phyloP scores from a whole-genome alignment of 2,329 filamentous ascomycete species.

The Balansia obtecta region DNA sequence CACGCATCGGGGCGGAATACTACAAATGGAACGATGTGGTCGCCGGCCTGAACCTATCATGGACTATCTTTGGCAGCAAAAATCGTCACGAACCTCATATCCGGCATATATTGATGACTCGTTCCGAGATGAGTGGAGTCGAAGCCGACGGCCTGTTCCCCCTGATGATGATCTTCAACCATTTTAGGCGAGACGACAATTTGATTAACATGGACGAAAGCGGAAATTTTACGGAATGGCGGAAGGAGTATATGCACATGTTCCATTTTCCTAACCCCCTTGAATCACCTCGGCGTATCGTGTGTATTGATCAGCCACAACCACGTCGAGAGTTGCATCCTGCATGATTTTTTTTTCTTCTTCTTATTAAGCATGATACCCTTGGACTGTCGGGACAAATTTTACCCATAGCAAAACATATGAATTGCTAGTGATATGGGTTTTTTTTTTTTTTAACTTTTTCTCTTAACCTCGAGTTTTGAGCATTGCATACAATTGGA shows the following conservation, averaged over 20 bases:
- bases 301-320: background rate
- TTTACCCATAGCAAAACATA: background rate
- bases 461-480: background rate
- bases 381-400: background rate
- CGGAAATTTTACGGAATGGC: background rate
- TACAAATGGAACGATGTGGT: conserved; percentile 43
- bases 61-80: conserved; percentile 9
- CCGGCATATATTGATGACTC: conserved; percentile 3
- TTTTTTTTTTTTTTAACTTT: background rate
- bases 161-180: conserved; percentile 12
- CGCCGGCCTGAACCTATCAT: conserved; percentile 16
- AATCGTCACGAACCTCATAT: background rate
- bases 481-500: background rate
- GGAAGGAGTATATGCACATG: background rate
- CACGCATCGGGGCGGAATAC: conserved; percentile 49
- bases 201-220: background rate
- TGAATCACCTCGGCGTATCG: background rate
- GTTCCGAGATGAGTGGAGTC: conserved; percentile 3
- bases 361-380: background rate
- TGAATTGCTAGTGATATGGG: background rate
- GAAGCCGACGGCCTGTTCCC: conserved; percentile 4
- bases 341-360: background rate
- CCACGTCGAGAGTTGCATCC: background rate
- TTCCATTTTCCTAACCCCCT: background rate
- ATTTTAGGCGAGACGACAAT: conserved; percentile 6